Conservation (phyloP, 331 rosid genomes). For the Saraca asoca region DNA sequence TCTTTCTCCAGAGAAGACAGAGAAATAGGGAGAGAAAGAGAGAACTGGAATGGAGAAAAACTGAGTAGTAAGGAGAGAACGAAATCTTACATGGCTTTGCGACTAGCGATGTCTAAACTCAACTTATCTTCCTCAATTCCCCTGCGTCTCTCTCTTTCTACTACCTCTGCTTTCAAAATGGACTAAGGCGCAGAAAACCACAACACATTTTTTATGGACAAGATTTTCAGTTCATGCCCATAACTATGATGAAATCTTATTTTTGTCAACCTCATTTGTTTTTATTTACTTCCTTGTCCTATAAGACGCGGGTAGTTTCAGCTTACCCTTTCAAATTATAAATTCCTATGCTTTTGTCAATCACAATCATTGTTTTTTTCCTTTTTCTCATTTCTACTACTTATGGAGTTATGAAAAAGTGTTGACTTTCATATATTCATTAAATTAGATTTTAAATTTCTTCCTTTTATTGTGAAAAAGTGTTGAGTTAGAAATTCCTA, state of each 20-base stretch:
- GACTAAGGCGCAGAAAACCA: slow-evolving; percentile 7
- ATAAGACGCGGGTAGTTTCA: not conserved
- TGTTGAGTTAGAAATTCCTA: too few species aligned
- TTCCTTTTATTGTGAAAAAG: too few species aligned
- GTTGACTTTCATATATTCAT: too few species aligned
- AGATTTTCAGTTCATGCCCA: slow-evolving; percentile 5
- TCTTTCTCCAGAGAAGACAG: too few species aligned
- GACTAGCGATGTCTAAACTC: slow-evolving; percentile 34
- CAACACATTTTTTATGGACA: not conserved
- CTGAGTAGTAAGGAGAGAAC: not conserved
- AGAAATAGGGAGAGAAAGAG: slow-evolving; percentile 7
- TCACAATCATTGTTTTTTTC: too few species aligned
- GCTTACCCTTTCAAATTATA: not conserved
- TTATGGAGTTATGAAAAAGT: too few species aligned
- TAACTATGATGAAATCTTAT: too few species aligned
- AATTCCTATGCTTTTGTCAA: too few species aligned
- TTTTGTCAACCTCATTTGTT: too few species aligned
- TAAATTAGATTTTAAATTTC: too few species aligned
- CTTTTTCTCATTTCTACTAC: too few species aligned
- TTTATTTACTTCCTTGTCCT: too few species aligned
- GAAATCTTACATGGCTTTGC: slow-evolving; percentile 38
- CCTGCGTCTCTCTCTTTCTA: slow-evolving; percentile 37
- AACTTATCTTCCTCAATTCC: slow-evolving; percentile 26
- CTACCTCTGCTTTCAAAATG: slow-evolving; percentile 73
- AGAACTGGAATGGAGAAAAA: not conserved